Evolutionary conservation across 176 grass and related monocot genomes (phyloP).

Genomic region (Triticum turgidum): DNA sequence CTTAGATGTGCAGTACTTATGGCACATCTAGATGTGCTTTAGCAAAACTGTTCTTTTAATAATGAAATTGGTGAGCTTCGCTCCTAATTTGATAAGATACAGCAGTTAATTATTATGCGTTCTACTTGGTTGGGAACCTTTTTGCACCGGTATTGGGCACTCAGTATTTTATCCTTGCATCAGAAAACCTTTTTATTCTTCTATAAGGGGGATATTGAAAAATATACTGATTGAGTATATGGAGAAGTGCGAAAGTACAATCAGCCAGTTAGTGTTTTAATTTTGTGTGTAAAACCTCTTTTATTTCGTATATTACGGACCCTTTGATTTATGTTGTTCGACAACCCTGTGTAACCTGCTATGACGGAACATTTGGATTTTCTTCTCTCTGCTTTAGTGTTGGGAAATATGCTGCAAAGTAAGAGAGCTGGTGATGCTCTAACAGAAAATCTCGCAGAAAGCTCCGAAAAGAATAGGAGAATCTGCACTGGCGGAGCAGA

Average conservation of each 20-base stretch:
- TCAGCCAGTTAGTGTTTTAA: neutral
- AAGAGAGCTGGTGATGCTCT: neutral
- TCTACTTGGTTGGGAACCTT: neutral
- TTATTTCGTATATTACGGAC: neutral
- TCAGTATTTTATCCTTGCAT: neutral
- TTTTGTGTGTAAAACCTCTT: neutral
- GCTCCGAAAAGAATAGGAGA: neutral
- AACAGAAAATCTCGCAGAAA: neutral
- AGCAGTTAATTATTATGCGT: neutral
- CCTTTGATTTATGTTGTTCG: neutral
- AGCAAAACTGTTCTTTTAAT: neutral
- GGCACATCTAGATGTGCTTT: too few species aligned
- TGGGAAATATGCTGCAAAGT: neutral
- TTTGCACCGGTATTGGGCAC: neutral
- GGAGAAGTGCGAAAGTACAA: neutral
- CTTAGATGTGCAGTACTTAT: too few species aligned
- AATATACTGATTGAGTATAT: neutral
- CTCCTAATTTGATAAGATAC: neutral
- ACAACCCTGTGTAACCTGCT: neutral
- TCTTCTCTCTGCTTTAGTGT: neutral
- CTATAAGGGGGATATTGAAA: neutral
- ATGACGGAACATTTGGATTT: neutral
- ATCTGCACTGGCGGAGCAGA: neutral
- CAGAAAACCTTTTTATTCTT: too few species aligned
- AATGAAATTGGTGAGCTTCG: neutral